Conservation (phyloP, 1,284 basidiomycete species). For the Leccinum olivaceoglutinosum region DNA sequence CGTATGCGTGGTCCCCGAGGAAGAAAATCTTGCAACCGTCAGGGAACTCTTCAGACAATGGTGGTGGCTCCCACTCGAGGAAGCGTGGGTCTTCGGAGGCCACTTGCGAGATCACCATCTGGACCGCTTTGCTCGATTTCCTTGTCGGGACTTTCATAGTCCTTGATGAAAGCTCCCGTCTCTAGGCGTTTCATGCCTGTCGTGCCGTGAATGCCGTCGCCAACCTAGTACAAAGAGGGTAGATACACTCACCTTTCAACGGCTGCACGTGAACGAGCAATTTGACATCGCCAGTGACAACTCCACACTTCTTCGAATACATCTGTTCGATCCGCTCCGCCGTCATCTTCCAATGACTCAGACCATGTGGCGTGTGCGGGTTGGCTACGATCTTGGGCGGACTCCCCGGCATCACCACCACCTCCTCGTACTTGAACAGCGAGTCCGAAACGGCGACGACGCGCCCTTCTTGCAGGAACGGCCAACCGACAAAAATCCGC, state of each 20-base stretch:
- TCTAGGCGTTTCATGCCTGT: slow-evolving; percentile 85
- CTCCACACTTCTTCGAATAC: slow-evolving; percentile 89
- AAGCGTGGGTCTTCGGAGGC: slow-evolving; percentile 86
- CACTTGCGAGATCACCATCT: slow-evolving; percentile 77
- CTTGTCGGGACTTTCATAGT: slow-evolving; percentile 81
- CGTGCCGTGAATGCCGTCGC: background rate
- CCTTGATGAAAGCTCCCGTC: slow-evolving; percentile 88
- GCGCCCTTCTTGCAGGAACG: slow-evolving; percentile 89
- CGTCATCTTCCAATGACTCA: slow-evolving; percentile 71
- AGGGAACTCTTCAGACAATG: slow-evolving; percentile 86
- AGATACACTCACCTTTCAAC: slow-evolving; percentile 66
- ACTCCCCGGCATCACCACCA: slow-evolving; percentile 48
- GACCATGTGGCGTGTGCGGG: slow-evolving; percentile 64
- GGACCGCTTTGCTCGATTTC: slow-evolving; percentile 82
- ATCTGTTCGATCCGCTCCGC: slow-evolving; percentile 77
- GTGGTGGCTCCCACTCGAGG: slow-evolving; percentile 76
- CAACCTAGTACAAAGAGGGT: background rate
- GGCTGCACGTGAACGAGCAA: slow-evolving; percentile 81
- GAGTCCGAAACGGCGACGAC: slow-evolving; percentile 87
- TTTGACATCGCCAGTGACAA: slow-evolving; percentile 80
- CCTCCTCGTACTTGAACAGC: slow-evolving; percentile 82
- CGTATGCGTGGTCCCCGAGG: slow-evolving; percentile 89
- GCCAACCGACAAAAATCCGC: slow-evolving; percentile 85
- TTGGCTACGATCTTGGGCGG: slow-evolving; percentile 59
- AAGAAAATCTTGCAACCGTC: slow-evolving; percentile 91